A percentile compares a stretch with the other conserved stretches of the same genome.
Conservation (phyloP, 306 rosid genomes). For the Fragaria iinumae region DNA sequence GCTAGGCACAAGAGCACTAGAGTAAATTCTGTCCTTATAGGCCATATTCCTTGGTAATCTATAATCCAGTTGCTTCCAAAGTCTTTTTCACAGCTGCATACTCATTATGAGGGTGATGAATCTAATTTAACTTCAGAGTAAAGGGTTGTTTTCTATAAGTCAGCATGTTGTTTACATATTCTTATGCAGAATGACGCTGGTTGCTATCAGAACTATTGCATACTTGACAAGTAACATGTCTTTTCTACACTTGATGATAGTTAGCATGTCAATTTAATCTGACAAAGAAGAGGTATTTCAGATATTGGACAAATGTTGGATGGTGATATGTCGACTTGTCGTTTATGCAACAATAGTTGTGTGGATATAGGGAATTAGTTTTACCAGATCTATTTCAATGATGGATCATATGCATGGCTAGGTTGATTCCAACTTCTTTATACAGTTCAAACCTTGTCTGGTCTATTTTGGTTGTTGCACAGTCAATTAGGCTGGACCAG, state of each 20-base stretch:
- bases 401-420: not conserved
- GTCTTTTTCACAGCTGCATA: not conserved
- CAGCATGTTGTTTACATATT: not conserved
- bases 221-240: not conserved
- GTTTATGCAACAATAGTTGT: not conserved
- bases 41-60: not conserved
- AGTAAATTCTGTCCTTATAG: not conserved
- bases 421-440: not conserved
- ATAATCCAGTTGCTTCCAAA: not conserved
- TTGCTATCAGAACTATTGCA: not conserved
- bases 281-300: constrained; percentile 5
- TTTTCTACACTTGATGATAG: not conserved
- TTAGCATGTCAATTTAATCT: not conserved
- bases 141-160: not conserved
- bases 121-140: not conserved
- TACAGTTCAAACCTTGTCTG: not conserved
- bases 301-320: not conserved
- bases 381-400: not conserved
- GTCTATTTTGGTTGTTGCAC: not conserved
- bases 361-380: not conserved
- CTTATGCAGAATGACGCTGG: not conserved
- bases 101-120: not conserved
- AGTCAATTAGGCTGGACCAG: constrained; percentile 6
- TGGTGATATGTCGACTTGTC: not conserved
- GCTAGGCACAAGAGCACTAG: not conserved